Conservation (phyloP, 2,329 filamentous ascomycete genomes). For the Phialophora verrucosa region DNA sequence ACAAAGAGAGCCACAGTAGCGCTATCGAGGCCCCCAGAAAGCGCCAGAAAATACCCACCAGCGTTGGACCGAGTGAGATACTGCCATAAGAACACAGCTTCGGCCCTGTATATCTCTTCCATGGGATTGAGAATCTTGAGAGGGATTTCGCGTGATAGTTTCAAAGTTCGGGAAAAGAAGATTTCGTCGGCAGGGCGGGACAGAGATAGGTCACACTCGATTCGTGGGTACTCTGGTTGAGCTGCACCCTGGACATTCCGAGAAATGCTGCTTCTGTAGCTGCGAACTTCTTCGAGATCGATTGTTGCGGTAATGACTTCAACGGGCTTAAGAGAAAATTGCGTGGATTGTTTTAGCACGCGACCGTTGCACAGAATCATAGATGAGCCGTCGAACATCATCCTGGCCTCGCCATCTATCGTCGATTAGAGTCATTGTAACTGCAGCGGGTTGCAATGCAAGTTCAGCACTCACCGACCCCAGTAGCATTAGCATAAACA, state of each 20-base stretch:
- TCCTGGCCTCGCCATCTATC: constrained; percentile 30
- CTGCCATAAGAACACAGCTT: constrained; percentile 52
- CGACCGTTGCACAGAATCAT: constrained; percentile 40
- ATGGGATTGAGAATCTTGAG: constrained; percentile 66
- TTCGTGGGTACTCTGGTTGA: constrained; percentile 54
- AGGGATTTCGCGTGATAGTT: constrained; percentile 53
- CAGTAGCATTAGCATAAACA: constrained; percentile 67
- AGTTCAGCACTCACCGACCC: constrained; percentile 12
- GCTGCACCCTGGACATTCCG: constrained; percentile 46
- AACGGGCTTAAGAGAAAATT: constrained; percentile 53
- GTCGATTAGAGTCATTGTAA: not conserved
- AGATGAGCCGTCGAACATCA: constrained; percentile 36
- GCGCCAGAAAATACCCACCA: constrained; percentile 48
- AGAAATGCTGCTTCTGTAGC: constrained; percentile 54
- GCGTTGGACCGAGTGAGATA: constrained; percentile 48
- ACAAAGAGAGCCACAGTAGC: constrained; percentile 47
- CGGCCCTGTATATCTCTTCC: constrained; percentile 66
- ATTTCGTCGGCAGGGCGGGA: constrained; percentile 44
- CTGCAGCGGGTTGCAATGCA: not conserved
- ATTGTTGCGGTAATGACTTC: constrained; percentile 71
- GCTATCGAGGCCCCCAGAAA: constrained; percentile 50
- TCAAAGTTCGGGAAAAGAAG: constrained; percentile 42
- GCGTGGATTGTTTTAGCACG: constrained; percentile 36
- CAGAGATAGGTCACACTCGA: constrained; percentile 47
- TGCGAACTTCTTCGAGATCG: constrained; percentile 72